Evolutionary conservation across 2,329 filamentous ascomycete genomes (phyloP), one percentile per base, ranked within the genome.

Genomic region (Xylariales sp.): DNA sequence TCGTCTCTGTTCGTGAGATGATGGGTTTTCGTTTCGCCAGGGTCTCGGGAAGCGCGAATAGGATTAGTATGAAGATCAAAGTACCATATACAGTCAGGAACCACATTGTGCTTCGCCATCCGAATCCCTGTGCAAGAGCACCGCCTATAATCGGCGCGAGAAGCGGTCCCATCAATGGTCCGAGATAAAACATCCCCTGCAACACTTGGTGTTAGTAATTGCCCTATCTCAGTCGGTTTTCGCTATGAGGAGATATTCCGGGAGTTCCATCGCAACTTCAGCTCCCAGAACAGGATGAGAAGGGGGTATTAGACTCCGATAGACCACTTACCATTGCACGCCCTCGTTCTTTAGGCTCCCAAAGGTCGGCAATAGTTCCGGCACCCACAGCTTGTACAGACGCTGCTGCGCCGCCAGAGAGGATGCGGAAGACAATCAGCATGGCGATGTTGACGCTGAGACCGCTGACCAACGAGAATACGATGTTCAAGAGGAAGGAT

Each of bases 351-450:
- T 68, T 72, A 0, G 80, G 63, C 48, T 88, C 83, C 83, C 86
- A 94, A 10, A 91, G 71, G 57, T 93, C 87, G 32, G 87, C 82
- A 44, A 93, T 86, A 3, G 87, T 90, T 5, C 88, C 88, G 2
- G 86, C 86, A 4, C 88, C 87, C 6, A 93, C 86, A 6, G 87
- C 84, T 59, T 91, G 87, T 0, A 90, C 87, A 2, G 83, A 86
- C 2, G 87, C 86, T 0, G 86, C 80, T 3, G 86, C 85, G 15
- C 86, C 88, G 28, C 88, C 88, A 31, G 77, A 75, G 5, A 89
- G 67, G 48, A 89, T 66, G 11, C 88, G 78, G 71, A 90, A 85
- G 28, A 85, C 74, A 51, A 91, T 80, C 28, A 94, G 74, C 85
- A 90, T 88, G 29, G 67, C 68, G 48, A 90, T 86, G 48, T 78